These are phyloP conservation scores for Colletotrichum aenigma DNA, from an alignment of 2,329 filamentous ascomycete species.

Conservation along the genomic window DNA sequence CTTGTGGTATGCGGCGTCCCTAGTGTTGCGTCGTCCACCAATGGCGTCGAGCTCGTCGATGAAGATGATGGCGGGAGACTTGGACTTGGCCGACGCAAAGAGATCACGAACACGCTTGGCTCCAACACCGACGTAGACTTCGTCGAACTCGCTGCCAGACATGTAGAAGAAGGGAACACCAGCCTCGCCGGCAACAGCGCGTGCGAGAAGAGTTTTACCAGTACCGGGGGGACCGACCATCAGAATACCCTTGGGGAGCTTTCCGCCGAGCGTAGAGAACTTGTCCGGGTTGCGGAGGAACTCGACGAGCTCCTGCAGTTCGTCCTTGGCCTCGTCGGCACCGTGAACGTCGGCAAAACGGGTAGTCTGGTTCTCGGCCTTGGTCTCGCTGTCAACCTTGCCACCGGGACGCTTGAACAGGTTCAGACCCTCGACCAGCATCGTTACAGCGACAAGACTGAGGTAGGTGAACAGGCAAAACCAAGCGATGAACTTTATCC, in stretches of 20 bases:
- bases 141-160: slow-evolving; percentile 98
- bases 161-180: slow-evolving; percentile 99
- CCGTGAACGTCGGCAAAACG: slow-evolving; percentile 94
- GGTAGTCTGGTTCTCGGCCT: slow-evolving; percentile 89
- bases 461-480: slow-evolving; percentile 83
- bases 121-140: slow-evolving; percentile 96
- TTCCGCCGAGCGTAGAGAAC: slow-evolving; percentile 92
- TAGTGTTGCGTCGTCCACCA: slow-evolving; percentile 88
- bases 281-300: slow-evolving; percentile 93
- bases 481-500: slow-evolving; percentile 84
- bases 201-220: slow-evolving; percentile 93
- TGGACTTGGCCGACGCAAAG: slow-evolving; percentile 81
- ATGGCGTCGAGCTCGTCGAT: slow-evolving; percentile 95
- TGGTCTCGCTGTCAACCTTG: slow-evolving; percentile 80
- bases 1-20: slow-evolving; percentile 93
- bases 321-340: slow-evolving; percentile 97
- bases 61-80: slow-evolving; percentile 92
- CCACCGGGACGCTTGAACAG: slow-evolving; percentile 79
- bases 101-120: slow-evolving; percentile 95
- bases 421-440: slow-evolving; percentile 82
- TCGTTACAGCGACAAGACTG: slow-evolving; percentile 77
- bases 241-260: slow-evolving; percentile 95
- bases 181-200: slow-evolving; percentile 94
- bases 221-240: slow-evolving; percentile 95
- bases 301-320: slow-evolving; percentile 95